These are phyloP conservation scores for Sporothrix pallida DNA, from an alignment of 2,329 filamentous ascomycete species.

Conservation along the genomic window DNA sequence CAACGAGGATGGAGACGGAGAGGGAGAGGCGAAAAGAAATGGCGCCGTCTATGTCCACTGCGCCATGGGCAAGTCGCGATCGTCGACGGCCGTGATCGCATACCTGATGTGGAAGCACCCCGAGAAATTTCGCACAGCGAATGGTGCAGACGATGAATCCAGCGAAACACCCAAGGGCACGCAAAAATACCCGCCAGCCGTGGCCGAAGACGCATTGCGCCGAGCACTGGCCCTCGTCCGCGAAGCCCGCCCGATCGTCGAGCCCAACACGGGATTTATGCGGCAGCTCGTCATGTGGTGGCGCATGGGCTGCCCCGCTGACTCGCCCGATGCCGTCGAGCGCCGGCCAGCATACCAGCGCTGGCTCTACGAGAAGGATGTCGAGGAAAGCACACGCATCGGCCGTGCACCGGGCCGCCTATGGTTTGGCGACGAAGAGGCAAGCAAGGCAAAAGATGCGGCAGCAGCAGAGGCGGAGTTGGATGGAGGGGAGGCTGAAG, in stretches of 20 bases:
- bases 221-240: constrained; percentile 72
- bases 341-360: constrained; percentile 79
- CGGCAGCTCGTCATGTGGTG: constrained; percentile 85
- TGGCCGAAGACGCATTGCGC: constrained; percentile 56
- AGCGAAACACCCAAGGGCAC: not conserved
- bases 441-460: not conserved
- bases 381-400: constrained; percentile 66
- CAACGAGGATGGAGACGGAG: not conserved
- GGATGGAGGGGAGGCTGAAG: not conserved
- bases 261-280: constrained; percentile 93
- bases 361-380: constrained; percentile 62
- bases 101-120: constrained; percentile 78
- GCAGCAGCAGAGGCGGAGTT: not conserved
- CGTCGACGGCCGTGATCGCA: constrained; percentile 80
- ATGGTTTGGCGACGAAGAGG: constrained; percentile 76
- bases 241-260: constrained; percentile 74
- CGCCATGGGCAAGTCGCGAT: constrained; percentile 95
- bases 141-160: constrained; percentile 47
- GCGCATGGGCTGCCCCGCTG: constrained; percentile 78
- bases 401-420: constrained; percentile 83
- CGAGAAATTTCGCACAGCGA: constrained; percentile 52
- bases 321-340: constrained; percentile 60
- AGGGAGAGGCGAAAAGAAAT: not conserved
- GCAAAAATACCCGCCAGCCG: constrained; percentile 47
- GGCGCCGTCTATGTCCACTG: constrained; percentile 67